phyloP scores from a whole-genome alignment of 495 filamentous ascomycete species.

The Aspergillus kassunensis region DNA sequence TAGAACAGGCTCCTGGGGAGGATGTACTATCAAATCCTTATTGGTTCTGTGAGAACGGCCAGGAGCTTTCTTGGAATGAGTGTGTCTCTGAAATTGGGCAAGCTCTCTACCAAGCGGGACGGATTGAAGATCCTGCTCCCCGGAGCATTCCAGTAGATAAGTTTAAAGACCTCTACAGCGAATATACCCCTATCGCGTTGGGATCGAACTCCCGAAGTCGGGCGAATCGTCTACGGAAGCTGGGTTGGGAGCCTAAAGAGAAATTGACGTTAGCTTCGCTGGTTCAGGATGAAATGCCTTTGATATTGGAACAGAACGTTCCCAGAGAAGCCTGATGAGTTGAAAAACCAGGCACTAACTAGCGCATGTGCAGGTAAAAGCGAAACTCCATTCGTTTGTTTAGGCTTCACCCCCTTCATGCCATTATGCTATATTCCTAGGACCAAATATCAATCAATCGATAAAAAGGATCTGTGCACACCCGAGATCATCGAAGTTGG shows the following conservation, averaged over 20 bases:
- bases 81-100: not conserved
- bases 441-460: too few relatives aligned
- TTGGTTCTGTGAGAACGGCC: not conserved
- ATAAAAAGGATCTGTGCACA: too few relatives aligned
- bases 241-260: not conserved
- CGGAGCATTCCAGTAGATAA: not conserved
- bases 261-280: not conserved
- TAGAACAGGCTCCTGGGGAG: not conserved
- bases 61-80: not conserved
- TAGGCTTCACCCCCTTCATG: too few relatives aligned
- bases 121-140: not conserved
- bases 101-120: not conserved
- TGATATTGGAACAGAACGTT: not conserved
- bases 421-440: too few relatives aligned
- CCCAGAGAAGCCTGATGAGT: too few relatives aligned
- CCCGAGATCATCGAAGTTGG: too few relatives aligned
- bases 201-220: not conserved
- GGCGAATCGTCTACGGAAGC: not conserved
- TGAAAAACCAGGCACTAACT: too few relatives aligned
- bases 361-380: too few relatives aligned
- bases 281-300: not conserved
- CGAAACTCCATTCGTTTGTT: too few relatives aligned
- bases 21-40: not conserved
- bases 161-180: not conserved
- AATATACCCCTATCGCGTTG: not conserved